These are phyloP conservation scores for Penicillium sp. DNA, from an alignment of 2,329 filamentous ascomycete species.

Conservation along the genomic window DNA sequence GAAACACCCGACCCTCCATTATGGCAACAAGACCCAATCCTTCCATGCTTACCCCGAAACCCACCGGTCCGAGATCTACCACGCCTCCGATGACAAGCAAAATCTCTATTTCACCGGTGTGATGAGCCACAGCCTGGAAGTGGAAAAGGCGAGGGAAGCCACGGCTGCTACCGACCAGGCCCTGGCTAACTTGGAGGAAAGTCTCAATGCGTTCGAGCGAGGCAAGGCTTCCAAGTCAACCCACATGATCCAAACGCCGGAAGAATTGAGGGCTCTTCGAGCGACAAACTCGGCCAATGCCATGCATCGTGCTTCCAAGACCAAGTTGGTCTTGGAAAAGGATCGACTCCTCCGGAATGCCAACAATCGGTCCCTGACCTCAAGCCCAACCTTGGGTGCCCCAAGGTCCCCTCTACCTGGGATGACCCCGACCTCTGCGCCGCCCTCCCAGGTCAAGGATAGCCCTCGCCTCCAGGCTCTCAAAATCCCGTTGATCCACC, in stretches of 20 bases:
- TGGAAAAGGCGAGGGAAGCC: slow-evolving; percentile 58
- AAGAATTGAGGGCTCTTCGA: slow-evolving; percentile 43
- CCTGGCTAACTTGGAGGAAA: slow-evolving; percentile 62
- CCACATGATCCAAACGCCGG: slow-evolving; percentile 42
- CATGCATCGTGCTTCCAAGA: slow-evolving; percentile 38
- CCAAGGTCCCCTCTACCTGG: slow-evolving; percentile 43
- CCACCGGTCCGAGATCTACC: slow-evolving; percentile 63
- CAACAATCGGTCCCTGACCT: slow-evolving; percentile 45
- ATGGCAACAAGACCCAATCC: slow-evolving; percentile 59
- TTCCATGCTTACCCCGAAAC: slow-evolving; percentile 58
- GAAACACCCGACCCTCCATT: slow-evolving; percentile 59
- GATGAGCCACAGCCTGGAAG: slow-evolving; percentile 60
- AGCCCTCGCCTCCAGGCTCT: slow-evolving; percentile 49
- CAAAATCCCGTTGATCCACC: slow-evolving; percentile 52
- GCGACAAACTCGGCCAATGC: slow-evolving; percentile 38
- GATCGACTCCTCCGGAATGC: slow-evolving; percentile 46
- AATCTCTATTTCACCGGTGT: slow-evolving; percentile 60
- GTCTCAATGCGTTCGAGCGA: slow-evolving; percentile 61
- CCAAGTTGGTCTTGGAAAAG: slow-evolving; percentile 47
- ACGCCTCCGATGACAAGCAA: slow-evolving; percentile 46
- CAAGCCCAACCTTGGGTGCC: slow-evolving; percentile 46
- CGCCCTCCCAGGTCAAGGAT: slow-evolving; percentile 41
- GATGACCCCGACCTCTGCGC: slow-evolving; percentile 50
- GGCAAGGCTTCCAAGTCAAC: slow-evolving; percentile 64
- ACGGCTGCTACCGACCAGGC: slow-evolving; percentile 63